A percentile compares a stretch with the other conserved stretches of the same genome.
phyloP scores from a whole-genome alignment of 2,329 filamentous ascomycete genomes.

The Tetracladium maxilliforme region DNA sequence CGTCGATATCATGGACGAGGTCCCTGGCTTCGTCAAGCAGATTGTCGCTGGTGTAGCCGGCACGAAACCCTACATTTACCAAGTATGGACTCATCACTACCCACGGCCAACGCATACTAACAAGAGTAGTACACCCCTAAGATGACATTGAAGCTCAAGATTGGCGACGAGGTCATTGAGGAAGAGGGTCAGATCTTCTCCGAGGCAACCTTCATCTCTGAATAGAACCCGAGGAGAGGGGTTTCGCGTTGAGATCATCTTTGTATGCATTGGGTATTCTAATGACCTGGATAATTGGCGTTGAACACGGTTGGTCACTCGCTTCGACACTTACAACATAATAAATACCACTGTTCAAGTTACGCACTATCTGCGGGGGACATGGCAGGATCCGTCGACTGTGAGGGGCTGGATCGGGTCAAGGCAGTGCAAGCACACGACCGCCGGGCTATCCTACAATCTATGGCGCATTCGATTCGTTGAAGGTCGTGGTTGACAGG shows the following conservation, averaged over 20 bases:
- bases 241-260: constrained; percentile 9
- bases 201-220: constrained; percentile 94
- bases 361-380: too few species aligned
- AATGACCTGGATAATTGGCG: constrained; percentile 4
- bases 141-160: constrained; percentile 63
- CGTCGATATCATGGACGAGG: constrained; percentile 92
- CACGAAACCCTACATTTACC: constrained; percentile 96
- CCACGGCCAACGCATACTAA: constrained; percentile 8
- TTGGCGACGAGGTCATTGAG: constrained; percentile 62
- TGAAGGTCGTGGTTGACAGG: too few species aligned
- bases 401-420: too few species aligned
- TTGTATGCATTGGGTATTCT: constrained; percentile 1
- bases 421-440: too few species aligned
- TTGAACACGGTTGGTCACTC: too few species aligned
- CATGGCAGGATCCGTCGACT: too few species aligned
- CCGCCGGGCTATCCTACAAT: too few species aligned
- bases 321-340: too few species aligned
- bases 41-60: constrained; percentile 80
- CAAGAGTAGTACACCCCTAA: constrained; percentile 50
- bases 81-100: constrained; percentile 40
- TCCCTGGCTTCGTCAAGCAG: constrained; percentile 88
- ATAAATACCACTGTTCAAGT: too few species aligned
- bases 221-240: constrained; percentile 1
- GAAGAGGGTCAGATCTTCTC: constrained; percentile 72
- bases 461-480: too few species aligned